Evolutionary conservation across 768 basidiomycete species (phyloP), one percentile per base, ranked within the genome.

Genomic region (Favolaschia claudopus): DNA sequence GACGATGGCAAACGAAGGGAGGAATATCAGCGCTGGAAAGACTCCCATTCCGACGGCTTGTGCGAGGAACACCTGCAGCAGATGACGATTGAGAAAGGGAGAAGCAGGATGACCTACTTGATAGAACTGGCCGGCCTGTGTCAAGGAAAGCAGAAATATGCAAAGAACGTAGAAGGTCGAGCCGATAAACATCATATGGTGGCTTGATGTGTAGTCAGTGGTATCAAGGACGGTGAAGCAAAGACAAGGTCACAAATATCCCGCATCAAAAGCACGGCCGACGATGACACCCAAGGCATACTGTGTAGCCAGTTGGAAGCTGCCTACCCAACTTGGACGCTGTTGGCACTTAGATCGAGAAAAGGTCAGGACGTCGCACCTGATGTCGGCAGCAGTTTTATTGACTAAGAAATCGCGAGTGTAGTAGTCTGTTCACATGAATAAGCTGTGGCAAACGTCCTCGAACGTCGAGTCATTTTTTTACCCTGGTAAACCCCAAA

Each of bases 21-120:
- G 64, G 63, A 79, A 80, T 19, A 74, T 63, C 50, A 71, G 55
- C 5, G 69, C 70, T 29, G 69, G 67, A 17, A 68, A 70, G 25
- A 71, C 54, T 2, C 85, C 86, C 72, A 83, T 80, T n/a, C 82
- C 84, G n/a, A 87, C 70, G 5, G 79, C 85, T 70, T 87, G 85
- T 1, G 82, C 72, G 13, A 86, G 71, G 65, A 86, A 85, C 15
- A 83, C 72, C 75, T 82, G 54, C 31, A 63, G 60, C 44, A 53
- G 40, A 27, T 29, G 59, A 62, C n/a, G 58, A 40, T 22, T 19
- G 40, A 39, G 45, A 69, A 44, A 10, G 55, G 52, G 6, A 65
- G 64, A 25, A 47, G 50, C 20, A 60, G 25, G 7, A 65, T 28
- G 55, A 58, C 9, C 52, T 48, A 85, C 77, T 72, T 84, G 77